Evolutionary conservation across 2,329 filamentous ascomycete genomes (phyloP).

Genomic region (Sporothrix pseudoabietina): DNA sequence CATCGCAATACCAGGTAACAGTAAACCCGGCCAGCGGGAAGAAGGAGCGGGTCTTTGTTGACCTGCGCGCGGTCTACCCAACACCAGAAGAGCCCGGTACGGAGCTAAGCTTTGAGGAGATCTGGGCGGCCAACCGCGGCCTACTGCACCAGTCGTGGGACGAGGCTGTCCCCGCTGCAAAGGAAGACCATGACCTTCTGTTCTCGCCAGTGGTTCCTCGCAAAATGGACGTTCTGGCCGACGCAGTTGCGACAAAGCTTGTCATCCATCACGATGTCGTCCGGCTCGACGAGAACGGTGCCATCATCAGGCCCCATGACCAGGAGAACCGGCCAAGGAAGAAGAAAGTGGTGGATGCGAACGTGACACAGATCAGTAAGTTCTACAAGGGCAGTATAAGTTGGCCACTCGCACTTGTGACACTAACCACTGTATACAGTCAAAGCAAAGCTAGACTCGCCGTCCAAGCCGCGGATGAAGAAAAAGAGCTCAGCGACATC

Average conservation of each 20-base stretch:
- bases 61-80: slow-evolving; percentile 83
- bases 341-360: slow-evolving; percentile 81
- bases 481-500: slow-evolving; percentile 63
- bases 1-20: slow-evolving; percentile 74
- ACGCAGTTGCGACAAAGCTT: slow-evolving; percentile 43
- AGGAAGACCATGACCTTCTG: slow-evolving; percentile 12
- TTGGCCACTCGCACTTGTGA: background rate
- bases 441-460: slow-evolving; percentile 90
- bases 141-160: slow-evolving; percentile 64
- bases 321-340: slow-evolving; percentile 54
- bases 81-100: slow-evolving; percentile 68
- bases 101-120: slow-evolving; percentile 89
- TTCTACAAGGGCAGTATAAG: background rate
- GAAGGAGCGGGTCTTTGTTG: slow-evolving; percentile 83
- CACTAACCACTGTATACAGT: slow-evolving; percentile 54
- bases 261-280: slow-evolving; percentile 49
- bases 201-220: slow-evolving; percentile 37
- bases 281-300: slow-evolving; percentile 63
- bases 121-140: slow-evolving; percentile 77
- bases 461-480: slow-evolving; percentile 78
- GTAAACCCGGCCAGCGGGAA: slow-evolving; percentile 81
- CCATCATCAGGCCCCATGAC: slow-evolving; percentile 39
- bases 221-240: slow-evolving; percentile 40
- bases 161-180: slow-evolving; percentile 42
- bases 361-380: slow-evolving; percentile 90